A percentile compares a stretch with the other conserved stretches of the same genome.
Evolutionary conservation across 1,284 basidiomycete genomes (phyloP).

Genomic region (Mixia osmundae): DNA sequence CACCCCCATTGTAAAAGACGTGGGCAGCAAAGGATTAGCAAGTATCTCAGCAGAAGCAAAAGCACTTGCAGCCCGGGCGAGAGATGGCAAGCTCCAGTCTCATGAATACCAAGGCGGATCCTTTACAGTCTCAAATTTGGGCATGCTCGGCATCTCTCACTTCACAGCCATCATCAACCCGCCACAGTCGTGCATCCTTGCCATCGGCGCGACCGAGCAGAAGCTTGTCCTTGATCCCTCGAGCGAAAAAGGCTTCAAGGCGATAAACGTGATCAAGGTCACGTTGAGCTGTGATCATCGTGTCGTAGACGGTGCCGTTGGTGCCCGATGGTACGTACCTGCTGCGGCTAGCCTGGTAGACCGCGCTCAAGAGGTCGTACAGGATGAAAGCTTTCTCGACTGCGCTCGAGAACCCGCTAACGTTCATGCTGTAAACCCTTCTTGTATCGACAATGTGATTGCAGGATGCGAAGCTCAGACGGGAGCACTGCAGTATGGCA

Average conservation of each 20-base stretch:
- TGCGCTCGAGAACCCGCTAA: constrained; percentile 59
- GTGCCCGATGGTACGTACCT: constrained; percentile 41
- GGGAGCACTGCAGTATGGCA: too few relatives aligned
- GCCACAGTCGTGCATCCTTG: constrained; percentile 92
- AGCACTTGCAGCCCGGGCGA: constrained; percentile 73
- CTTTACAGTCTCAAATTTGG: constrained; percentile 97
- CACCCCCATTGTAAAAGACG: constrained; percentile 91
- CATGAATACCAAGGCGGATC: constrained; percentile 96
- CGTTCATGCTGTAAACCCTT: constrained; percentile 19
- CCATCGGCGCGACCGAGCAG: constrained; percentile 68
- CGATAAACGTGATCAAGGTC: constrained; percentile 77
- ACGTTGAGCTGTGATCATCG: constrained; percentile 90
- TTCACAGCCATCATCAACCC: constrained; percentile 99
- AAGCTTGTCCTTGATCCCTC: constrained; percentile 70
- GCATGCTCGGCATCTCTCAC: constrained; percentile 77
- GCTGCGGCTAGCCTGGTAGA: neutral
- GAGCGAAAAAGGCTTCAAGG: constrained; percentile 80
- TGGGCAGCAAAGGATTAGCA: constrained; percentile 70
- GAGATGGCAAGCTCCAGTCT: constrained; percentile 86
- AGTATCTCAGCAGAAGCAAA: constrained; percentile 83
- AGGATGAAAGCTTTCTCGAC: constrained; percentile 73
- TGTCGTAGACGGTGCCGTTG: constrained; percentile 71
- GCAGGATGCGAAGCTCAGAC: too few relatives aligned
- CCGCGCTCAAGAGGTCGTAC: neutral
- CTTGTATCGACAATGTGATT: neutral